phyloP scores from a whole-genome alignment of 768 basidiomycete species.

The Amyloporia xantha region DNA sequence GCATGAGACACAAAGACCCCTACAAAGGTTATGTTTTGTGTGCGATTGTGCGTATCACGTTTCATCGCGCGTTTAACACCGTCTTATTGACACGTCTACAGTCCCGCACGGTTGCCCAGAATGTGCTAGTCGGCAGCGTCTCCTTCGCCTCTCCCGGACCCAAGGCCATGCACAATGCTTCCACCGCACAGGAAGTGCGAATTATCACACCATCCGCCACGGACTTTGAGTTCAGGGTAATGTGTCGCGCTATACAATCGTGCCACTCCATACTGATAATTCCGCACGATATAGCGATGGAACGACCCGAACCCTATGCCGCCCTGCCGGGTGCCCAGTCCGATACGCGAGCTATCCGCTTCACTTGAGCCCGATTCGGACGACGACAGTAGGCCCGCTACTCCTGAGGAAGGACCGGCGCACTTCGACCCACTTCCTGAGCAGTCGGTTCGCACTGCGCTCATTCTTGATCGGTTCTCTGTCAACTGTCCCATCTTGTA shows the following conservation, averaged over 20 bases:
- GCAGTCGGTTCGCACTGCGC: constrained; percentile 69
- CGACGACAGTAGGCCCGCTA: background rate
- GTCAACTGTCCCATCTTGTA: constrained; percentile 58
- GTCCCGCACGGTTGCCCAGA: constrained; percentile 66
- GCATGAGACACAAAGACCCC: constrained; percentile 74
- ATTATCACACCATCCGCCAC: constrained; percentile 52
- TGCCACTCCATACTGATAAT: background rate
- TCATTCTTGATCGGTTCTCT: constrained; percentile 77
- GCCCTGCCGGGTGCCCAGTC: constrained; percentile 27
- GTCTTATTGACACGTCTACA: constrained; percentile 10
- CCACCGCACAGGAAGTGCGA: constrained; percentile 77
- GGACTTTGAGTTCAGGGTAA: constrained; percentile 32
- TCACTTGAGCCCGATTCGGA: background rate
- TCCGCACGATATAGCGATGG: constrained; percentile 21
- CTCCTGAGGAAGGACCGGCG: constrained; percentile 23
- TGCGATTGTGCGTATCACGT: constrained; percentile 50
- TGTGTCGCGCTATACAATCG: background rate
- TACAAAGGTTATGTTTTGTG: constrained; percentile 72
- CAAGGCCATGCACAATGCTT: constrained; percentile 73
- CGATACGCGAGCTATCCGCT: constrained; percentile 2
- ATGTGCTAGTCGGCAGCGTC: constrained; percentile 70
- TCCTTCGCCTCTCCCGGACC: constrained; percentile 71
- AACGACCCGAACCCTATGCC: constrained; percentile 28
- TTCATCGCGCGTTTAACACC: background rate
- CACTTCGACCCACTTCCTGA: constrained; percentile 58